phyloP scores from a whole-genome alignment of 495 filamentous ascomycete species.

The Evansstolkia leycettana region DNA sequence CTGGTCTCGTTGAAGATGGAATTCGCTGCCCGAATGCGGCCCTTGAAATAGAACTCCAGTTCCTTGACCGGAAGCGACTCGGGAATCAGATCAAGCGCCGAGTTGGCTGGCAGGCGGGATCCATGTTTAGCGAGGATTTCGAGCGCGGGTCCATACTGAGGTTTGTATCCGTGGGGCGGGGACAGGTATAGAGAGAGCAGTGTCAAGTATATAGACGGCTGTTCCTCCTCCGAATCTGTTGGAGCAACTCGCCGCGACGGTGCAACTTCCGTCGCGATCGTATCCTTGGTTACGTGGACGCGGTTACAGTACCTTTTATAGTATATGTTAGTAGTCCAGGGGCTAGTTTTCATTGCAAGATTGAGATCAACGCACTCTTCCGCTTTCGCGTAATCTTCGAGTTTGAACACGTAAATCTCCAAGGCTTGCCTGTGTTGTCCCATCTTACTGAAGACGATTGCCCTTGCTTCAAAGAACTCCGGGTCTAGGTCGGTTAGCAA shows the following conservation, averaged over 20 bases:
- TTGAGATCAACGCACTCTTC: slow-evolving; percentile 55
- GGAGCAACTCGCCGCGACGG: slow-evolving; percentile 23
- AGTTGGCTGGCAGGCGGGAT: slow-evolving; percentile 74
- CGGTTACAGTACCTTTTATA: slow-evolving; percentile 71
- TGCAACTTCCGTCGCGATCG: slow-evolving; percentile 18
- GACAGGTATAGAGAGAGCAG: slow-evolving; percentile 82
- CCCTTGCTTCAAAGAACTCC: slow-evolving; percentile 78
- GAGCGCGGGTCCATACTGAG: slow-evolving; percentile 68
- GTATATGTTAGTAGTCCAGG: background rate
- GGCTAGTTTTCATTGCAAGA: background rate
- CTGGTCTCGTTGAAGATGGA: slow-evolving; percentile 63
- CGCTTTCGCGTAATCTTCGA: slow-evolving; percentile 75
- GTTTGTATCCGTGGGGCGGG: slow-evolving; percentile 61
- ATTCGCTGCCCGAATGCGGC: slow-evolving; percentile 80
- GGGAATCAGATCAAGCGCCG: slow-evolving; percentile 78
- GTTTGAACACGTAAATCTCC: slow-evolving; percentile 91
- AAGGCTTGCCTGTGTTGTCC: slow-evolving; percentile 87
- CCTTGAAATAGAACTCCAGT: slow-evolving; percentile 84
- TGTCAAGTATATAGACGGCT: slow-evolving; percentile 76
- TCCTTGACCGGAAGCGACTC: slow-evolving; percentile 61
- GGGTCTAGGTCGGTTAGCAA: slow-evolving; percentile 42
- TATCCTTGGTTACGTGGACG: slow-evolving; percentile 50
- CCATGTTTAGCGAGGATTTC: slow-evolving; percentile 84
- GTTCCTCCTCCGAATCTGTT: slow-evolving; percentile 41
- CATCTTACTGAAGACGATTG: slow-evolving; percentile 90